Evolutionary conservation across 306 rosid species (phyloP), one percentile per base, ranked within the genome.

Genomic region (Hylodesmum podocarpum): DNA sequence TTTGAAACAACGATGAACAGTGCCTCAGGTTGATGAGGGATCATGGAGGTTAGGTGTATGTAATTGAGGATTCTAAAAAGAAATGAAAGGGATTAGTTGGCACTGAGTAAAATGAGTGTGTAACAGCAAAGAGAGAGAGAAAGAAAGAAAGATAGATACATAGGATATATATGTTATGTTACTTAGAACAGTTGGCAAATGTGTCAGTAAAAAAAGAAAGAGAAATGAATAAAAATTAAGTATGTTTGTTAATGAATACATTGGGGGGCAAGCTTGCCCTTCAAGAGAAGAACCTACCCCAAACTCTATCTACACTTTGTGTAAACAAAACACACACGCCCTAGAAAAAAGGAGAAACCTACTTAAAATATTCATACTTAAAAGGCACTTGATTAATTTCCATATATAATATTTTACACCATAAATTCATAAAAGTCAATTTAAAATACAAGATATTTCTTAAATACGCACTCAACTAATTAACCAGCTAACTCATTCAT

Each of bases 261-360:
- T 19, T 79, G 47, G 72, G 83, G 78, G 83, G 82, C 88, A 87
- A 86, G 92, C 96, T 93, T 93, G 92, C 88, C n/a, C 90, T 87
- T 88, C 82, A 91, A 91, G 98, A 86, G 97, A 92, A 86, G 94
- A 88, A 92, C 94, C 85, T 85, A n/a, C n/a, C 90, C 78, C 81
- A 57, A 81, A 84, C 81, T 78, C 83, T 77, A 78, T 73, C 19
- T 16, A 34, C 57, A 57, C 41, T 72, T 28, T 54, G 73, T 54
- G 73, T 41, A 75, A 51, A 24, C 63, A 68, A 71, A 72, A 25
- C 44, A 28, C 79, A 73, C 77, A 78, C 80, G 69, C 80, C 72
- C 86, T 13, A 0, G 16, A 55, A 27, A 72, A 54, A 62, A 70
- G 18, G 31, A 55, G 76, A 68, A 21, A 22, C 19, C 8, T 46